phyloP scores from a whole-genome alignment of 495 filamentous ascomycete species.

The Penicillium waksmanii region DNA sequence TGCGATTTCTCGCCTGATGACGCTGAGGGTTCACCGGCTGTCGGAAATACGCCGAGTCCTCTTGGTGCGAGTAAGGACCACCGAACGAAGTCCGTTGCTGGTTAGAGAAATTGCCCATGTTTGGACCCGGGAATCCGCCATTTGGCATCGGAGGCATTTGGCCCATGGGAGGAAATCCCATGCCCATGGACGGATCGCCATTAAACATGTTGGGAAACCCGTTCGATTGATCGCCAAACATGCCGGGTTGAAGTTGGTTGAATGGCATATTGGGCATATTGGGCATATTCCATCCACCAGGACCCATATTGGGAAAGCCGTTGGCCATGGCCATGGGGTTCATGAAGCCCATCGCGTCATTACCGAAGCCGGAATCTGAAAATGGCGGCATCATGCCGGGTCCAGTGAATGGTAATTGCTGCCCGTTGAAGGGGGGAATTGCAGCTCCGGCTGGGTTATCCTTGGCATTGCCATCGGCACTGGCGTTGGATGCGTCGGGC shows the following conservation, averaged over 20 bases:
- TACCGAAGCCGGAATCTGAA: conserved; percentile 43
- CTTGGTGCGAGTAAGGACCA: conserved; percentile 66
- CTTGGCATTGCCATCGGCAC: not conserved
- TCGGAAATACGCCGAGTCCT: conserved; percentile 92
- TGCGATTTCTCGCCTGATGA: conserved; percentile 76
- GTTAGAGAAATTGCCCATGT: conserved; percentile 61
- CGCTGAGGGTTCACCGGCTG: conserved; percentile 96
- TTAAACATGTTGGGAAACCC: conserved; percentile 46
- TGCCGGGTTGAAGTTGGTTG: conserved; percentile 42
- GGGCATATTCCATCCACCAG: conserved; percentile 41
- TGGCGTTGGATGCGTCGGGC: not conserved
- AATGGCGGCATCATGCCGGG: conserved; percentile 44
- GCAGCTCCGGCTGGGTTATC: not conserved
- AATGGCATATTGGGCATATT: conserved; percentile 53
- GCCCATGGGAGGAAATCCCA: conserved; percentile 36
- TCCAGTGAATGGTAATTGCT: conserved; percentile 38
- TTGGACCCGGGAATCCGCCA: conserved; percentile 37
- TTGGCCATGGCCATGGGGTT: conserved; percentile 57
- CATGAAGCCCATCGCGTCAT: conserved; percentile 52
- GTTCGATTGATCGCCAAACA: conserved; percentile 51
- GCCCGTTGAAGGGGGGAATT: conserved; percentile 33
- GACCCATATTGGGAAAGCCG: conserved; percentile 51
- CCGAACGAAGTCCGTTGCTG: conserved; percentile 72
- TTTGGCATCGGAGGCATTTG: conserved; percentile 40
- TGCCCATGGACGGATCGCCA: conserved; percentile 46